Percentiles rank a stretch among this genome's conserved stretches.
These are phyloP conservation scores for Trichoderma semiorbis DNA, from an alignment of 2,329 filamentous ascomycete genomes.

Conservation along the genomic window DNA sequence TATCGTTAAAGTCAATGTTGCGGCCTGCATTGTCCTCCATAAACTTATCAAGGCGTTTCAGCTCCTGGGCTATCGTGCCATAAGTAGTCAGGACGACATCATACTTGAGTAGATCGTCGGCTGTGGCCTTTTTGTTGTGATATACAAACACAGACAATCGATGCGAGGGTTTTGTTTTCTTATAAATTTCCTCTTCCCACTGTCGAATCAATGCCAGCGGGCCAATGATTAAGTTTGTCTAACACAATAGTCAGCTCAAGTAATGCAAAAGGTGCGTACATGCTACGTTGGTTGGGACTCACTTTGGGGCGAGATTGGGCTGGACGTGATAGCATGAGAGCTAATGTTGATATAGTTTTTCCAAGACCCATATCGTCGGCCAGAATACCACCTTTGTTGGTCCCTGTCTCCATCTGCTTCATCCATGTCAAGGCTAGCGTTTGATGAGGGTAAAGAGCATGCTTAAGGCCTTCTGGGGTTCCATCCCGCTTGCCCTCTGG, in stretches of 20 bases:
- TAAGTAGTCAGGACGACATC: conserved; percentile 86
- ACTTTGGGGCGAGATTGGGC: conserved; percentile 44
- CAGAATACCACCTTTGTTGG: conserved; percentile 82
- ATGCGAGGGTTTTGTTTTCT: conserved; percentile 60
- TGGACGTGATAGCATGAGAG: conserved; percentile 69
- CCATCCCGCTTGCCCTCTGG: conserved; percentile 59
- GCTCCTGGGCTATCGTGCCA: conserved; percentile 61
- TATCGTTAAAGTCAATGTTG: conserved; percentile 36
- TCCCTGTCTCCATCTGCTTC: conserved; percentile 70
- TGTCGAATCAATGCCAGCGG: conserved; percentile 78
- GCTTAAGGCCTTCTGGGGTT: conserved; percentile 66
- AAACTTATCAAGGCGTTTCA: conserved; percentile 61
- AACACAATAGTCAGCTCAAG: conserved; percentile 25
- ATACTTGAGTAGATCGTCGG: conserved; percentile 59
- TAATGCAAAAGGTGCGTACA: too few relatives aligned
- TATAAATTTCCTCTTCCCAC: conserved; percentile 76
- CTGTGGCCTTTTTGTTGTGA: conserved; percentile 64
- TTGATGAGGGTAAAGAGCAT: conserved; percentile 75
- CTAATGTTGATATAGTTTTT: conserved; percentile 81
- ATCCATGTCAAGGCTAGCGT: conserved; percentile 81
- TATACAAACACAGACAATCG: conserved; percentile 64
- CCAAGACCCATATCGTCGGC: conserved; percentile 93
- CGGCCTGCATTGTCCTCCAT: conserved; percentile 46
- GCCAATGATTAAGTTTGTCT: conserved; percentile 80
- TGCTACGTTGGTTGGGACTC: neutral